Base-by-base conservation (phyloP, 2,329 filamentous ascomycete species). In the Diaporthe aspalathi region DNA sequence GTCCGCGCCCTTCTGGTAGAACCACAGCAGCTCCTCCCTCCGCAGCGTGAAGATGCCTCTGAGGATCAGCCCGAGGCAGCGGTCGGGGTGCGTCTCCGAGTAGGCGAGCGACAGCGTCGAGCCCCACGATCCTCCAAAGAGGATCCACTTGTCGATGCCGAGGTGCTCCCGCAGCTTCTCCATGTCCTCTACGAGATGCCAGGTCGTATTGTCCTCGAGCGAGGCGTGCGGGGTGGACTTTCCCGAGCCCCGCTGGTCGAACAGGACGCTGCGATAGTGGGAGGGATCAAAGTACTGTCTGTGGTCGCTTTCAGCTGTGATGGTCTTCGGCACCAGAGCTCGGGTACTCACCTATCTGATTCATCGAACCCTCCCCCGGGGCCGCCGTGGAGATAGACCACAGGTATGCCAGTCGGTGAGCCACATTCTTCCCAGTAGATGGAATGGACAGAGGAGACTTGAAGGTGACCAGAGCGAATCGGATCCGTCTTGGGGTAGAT, bases 311-410 rank as follows among this genome's bases (percentile, higher is more conserved):
- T 53, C 17, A 53, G 79, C 78, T 16, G 79, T 77, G 43, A 76
- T 81, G 49, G 76, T 73, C 16, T 47, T 63, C 24, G 22, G n/a
- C 38, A 20, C 22, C 45, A 43, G 35, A 29, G 38, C 17, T 20
- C 9, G 12, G 22, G 24, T 43, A 24, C 38, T 63, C 45, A 43
- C 57, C 57, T 63, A 20, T 66, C 62, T 27, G 27, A 32, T 32
- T 66, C 62, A 11, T 52, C 45, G n/a, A 66, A 27, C 11, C 62
- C 62, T 27, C 80, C 83, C 43, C 83, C 82, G 4, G 83, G 83
- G 1, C 83, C 83, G n/a, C 83, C 83, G 62, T 85, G 83, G 9
- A 85, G 79, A 70, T 80, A 84, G 27, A 85, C 75, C 0, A 83
- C 81, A 78, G 74, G 77, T 4, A 77, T 75, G 22, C 77, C 77